Base-by-base conservation (phyloP, 441 rosid genomes). In the Dalechampia spathulata region DNA sequence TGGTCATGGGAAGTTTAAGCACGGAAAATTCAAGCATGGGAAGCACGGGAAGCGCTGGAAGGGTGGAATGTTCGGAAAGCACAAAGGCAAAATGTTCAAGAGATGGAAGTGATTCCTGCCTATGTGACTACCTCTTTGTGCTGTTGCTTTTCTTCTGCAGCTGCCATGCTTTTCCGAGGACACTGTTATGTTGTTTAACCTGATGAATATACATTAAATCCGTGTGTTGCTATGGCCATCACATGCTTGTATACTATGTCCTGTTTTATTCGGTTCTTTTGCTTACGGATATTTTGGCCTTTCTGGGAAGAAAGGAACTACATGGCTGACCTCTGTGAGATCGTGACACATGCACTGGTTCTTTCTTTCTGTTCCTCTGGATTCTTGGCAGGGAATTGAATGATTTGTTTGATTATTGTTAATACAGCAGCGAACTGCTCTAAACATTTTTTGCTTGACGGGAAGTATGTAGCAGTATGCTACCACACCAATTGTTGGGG, bases 21-120 rank as follows among this genome's bases (percentile, higher is more conserved):
- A 65, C 11, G 93, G 95, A 1, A 87, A 80, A 61, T 87, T 79
- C 59, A 83, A 83, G 78, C 97, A 87, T 2, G 91, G 94, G 6
- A 89, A 89, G 58, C 83, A 75, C 39, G 93, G 90, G 10, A 82
- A 78, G 70, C 79, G 74, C 41, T 68, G 87, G 79, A 83, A 76
- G 67, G 86, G 78, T 12, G 88, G 96, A 27, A 66, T 54, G 77
- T 80, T 78, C 45, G 94, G 96, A 43, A 81, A 63, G 72, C 89
- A 83, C 72, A 87, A 80, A 62, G 94, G 92, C 22, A 78, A 79
- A 54, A 70, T 72, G 69, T 74, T 62, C 61, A 82, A 66, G 79
- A 78, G 58, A 55, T 87, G 98, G 92, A 90, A 90, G 79, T 90
- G 72, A 76, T 53, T 43, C 25, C n/a, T n/a, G n/a, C n/a, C n/a